These are phyloP conservation scores for Avena atlantica DNA, from an alignment of 176 grass and related monocot genomes.

Conservation along the genomic window DNA sequence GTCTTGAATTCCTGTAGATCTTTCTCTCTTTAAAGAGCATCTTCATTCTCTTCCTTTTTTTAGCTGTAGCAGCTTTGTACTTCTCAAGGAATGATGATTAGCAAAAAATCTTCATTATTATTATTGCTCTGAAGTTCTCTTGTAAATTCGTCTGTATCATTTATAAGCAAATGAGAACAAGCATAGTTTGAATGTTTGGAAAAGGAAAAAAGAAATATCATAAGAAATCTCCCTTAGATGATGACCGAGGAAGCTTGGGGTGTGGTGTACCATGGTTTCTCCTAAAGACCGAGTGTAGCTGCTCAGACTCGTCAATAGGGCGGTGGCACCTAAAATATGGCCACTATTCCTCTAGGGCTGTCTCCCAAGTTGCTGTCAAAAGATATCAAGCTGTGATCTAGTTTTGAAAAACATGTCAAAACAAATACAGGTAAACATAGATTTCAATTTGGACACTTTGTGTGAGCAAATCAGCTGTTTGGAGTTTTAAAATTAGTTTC, in stretches of 20 bases:
- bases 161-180: not conserved
- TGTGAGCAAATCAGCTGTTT: not conserved
- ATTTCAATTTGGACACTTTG: not conserved
- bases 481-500: not conserved
- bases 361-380: not conserved
- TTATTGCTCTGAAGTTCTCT: not conserved
- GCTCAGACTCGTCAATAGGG: not conserved
- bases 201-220: not conserved
- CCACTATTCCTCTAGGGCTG: not conserved
- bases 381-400: not conserved
- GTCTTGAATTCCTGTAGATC: not conserved
- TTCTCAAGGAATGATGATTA: constrained; percentile 9
- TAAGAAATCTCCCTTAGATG: not conserved
- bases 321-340: not conserved
- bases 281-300: not conserved
- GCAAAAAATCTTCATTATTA: not conserved
- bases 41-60: not conserved
- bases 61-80: not conserved
- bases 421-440: not conserved
- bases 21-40: not conserved
- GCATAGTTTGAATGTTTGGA: too few species aligned
- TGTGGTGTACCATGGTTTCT: not conserved
- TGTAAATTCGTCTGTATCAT: not conserved
- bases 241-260: not conserved
- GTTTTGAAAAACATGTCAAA: not conserved